A percentile compares a stretch with the other conserved stretches of the same genome.
Evolutionary conservation across 805 yeast genomes (phyloP).

Genomic region (Middelhovenomyces tepae): DNA sequence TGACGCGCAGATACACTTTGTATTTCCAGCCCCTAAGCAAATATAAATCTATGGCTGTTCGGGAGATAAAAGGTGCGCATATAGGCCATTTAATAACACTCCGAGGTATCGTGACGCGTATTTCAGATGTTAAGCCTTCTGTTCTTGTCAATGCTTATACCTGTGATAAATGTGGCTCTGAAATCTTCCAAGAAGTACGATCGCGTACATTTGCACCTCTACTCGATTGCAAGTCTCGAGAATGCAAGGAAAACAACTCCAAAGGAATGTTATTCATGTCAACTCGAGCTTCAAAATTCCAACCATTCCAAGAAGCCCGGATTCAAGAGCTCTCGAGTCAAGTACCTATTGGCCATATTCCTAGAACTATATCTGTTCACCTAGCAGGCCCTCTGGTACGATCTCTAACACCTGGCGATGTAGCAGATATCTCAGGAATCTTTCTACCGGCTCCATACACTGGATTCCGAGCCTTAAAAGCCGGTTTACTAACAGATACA

Average conservation of each 20-base stretch:
- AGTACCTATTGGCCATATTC: slow-evolving; percentile 97
- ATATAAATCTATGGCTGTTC: slow-evolving; percentile 65
- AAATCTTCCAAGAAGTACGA: slow-evolving; percentile 90
- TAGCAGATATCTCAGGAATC: slow-evolving; percentile 87
- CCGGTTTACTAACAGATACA: slow-evolving; percentile 91
- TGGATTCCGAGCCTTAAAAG: slow-evolving; percentile 84
- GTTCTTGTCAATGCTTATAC: slow-evolving; percentile 90
- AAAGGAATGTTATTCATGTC: slow-evolving; percentile 87
- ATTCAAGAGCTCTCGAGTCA: slow-evolving; percentile 92
- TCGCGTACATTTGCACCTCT: slow-evolving; percentile 81
- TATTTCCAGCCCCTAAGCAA: slow-evolving; percentile 75
- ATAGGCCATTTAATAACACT: slow-evolving; percentile 85
- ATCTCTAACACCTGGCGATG: slow-evolving; percentile 84
- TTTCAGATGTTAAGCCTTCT: slow-evolving; percentile 91
- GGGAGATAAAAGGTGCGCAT: slow-evolving; percentile 77
- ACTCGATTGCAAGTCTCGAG: slow-evolving; percentile 72
- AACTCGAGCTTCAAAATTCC: slow-evolving; percentile 91
- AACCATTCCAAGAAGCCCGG: slow-evolving; percentile 91
- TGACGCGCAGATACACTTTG: slow-evolving; percentile 77
- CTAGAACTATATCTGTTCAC: slow-evolving; percentile 76
- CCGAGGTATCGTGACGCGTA: slow-evolving; percentile 90
- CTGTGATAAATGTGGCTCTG: slow-evolving; percentile 96
- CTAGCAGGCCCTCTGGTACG: slow-evolving; percentile 90
- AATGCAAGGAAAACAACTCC: slow-evolving; percentile 68
- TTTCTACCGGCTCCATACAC: slow-evolving; percentile 93